A percentile compares a stretch with the other conserved stretches of the same genome.
Conservation (phyloP, 2,329 filamentous ascomycete species). For the Penicillium sp. region DNA sequence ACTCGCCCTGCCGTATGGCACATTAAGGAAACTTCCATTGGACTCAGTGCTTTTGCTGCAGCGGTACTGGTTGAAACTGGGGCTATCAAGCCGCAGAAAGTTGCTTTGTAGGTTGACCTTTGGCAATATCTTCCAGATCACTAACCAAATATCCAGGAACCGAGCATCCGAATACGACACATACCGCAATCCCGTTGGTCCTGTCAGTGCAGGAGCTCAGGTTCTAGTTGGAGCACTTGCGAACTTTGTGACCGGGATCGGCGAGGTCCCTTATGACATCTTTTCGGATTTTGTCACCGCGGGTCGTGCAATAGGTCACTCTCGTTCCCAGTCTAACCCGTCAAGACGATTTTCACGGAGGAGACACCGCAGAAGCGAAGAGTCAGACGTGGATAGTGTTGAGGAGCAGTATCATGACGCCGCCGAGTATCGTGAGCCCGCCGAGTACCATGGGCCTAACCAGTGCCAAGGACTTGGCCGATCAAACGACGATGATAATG, state of each 20-base stretch:
- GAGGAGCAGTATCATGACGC: not conserved
- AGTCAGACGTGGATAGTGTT: conserved; percentile 1
- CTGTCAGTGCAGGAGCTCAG: conserved; percentile 71
- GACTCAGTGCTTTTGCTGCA: conserved; percentile 70
- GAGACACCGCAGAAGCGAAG: not conserved
- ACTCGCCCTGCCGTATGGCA: conserved; percentile 71
- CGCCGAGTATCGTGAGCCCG: not conserved
- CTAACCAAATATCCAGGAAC: conserved; percentile 36
- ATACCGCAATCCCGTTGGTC: conserved; percentile 74
- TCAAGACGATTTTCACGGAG: not conserved
- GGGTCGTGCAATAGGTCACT: conserved; percentile 47
- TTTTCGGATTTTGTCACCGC: conserved; percentile 50
- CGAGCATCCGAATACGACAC: conserved; percentile 68
- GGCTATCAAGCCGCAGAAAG: conserved; percentile 64
- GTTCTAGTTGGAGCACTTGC: conserved; percentile 81
- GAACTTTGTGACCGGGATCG: conserved; percentile 76
- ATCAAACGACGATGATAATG: not conserved
- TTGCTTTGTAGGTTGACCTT: conserved; percentile 61
- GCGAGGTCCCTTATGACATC: conserved; percentile 64
- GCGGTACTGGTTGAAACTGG: conserved; percentile 64
- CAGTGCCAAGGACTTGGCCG: not conserved
- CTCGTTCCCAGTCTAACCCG: conserved; percentile 52
- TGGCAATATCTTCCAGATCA: conserved; percentile 23
- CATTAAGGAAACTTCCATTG: conserved; percentile 64
- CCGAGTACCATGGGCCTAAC: not conserved